Conservation (phyloP, 2,329 filamentous ascomycete genomes). For the Verticillium isaacii region DNA sequence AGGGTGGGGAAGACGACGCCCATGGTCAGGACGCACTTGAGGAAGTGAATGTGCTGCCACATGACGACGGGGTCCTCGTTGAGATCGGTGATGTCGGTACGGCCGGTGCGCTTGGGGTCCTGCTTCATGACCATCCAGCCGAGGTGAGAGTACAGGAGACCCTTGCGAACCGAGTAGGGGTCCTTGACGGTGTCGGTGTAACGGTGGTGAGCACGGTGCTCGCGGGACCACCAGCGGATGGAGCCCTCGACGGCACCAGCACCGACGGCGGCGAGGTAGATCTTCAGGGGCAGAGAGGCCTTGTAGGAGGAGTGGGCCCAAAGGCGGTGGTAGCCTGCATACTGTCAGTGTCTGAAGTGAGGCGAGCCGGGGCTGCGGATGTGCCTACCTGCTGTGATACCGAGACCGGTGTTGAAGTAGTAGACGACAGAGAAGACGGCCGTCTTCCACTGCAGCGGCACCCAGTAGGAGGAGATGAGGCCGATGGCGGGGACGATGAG, state of each 20-base stretch:
- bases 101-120: slow-evolving; percentile 83
- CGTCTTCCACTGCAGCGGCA: slow-evolving; percentile 68
- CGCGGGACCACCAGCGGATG: slow-evolving; percentile 83
- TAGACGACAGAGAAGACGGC: slow-evolving; percentile 69
- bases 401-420: slow-evolving; percentile 80
- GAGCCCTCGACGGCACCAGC: slow-evolving; percentile 82
- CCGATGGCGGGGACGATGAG: slow-evolving; percentile 71
- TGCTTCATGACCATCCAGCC: slow-evolving; percentile 95
- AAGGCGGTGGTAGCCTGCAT: slow-evolving; percentile 54
- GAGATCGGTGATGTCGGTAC: slow-evolving; percentile 82
- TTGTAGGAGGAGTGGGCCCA: slow-evolving; percentile 87
- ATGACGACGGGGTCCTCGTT: slow-evolving; percentile 82
- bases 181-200: slow-evolving; percentile 93
- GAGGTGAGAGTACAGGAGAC: slow-evolving; percentile 71
- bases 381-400: slow-evolving; percentile 69
- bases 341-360: not conserved
- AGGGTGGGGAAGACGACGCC: slow-evolving; percentile 70
- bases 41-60: slow-evolving; percentile 84
- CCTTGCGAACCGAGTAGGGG: slow-evolving; percentile 87
- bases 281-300: slow-evolving; percentile 67
- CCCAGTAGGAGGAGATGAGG: slow-evolving; percentile 71
- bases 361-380: not conserved
- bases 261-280: slow-evolving; percentile 77
- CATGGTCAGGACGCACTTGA: slow-evolving; percentile 75
- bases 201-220: slow-evolving; percentile 82